Base-by-base conservation (phyloP, 148 eudicot species). In the Linanthus parryae region DNA sequence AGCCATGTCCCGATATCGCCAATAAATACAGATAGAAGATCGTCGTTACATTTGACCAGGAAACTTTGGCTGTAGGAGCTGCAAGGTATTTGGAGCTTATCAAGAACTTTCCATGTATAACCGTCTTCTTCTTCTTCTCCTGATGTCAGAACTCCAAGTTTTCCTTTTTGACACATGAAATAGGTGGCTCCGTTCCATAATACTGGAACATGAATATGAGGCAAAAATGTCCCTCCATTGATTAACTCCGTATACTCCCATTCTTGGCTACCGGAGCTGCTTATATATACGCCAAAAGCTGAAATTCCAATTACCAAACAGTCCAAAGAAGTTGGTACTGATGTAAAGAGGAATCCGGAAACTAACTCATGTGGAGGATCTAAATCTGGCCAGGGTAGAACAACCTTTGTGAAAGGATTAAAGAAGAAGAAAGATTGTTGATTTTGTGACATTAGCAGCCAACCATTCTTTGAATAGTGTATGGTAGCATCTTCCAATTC, bases 391-490 rank as follows among this genome's bases (percentile, higher is more conserved):
- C 15, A 12, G 19, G 8, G 4, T n/a, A 40, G 7, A 18, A 40
- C 44, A 13, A n/a, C 18, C 44, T 40, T 14, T 18, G 44, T 40
- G 19, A 40, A 40, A 3, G 17, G 44, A 40, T 40, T 40, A 2
- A 40, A 4, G 18, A 40, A 40, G 13, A n/a, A n/a, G 19, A 40
- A 18, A 21, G 19, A 18, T 40, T 6, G 7, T 1, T 7, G 19
- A 21, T 8, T 40, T 15, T n/a, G 13, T 14, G 44, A 40, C 17
- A 40, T 40, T 13, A 40, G 44, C 5, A 40, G 17, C 44, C 44
- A 40, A 7, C 44, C 44, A 67, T 7, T 21, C 24, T 44, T 53
- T n/a, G n/a, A n/a, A n/a, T n/a, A n/a, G n/a, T n/a, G n/a, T n/a
- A n/a, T n/a, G n/a, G n/a, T n/a, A n/a, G n/a, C n/a, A n/a, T n/a